Evolutionary conservation across 805 yeast species (phyloP), one percentile per base, ranked within the genome.

Genomic region (Candida silvicultrix): DNA sequence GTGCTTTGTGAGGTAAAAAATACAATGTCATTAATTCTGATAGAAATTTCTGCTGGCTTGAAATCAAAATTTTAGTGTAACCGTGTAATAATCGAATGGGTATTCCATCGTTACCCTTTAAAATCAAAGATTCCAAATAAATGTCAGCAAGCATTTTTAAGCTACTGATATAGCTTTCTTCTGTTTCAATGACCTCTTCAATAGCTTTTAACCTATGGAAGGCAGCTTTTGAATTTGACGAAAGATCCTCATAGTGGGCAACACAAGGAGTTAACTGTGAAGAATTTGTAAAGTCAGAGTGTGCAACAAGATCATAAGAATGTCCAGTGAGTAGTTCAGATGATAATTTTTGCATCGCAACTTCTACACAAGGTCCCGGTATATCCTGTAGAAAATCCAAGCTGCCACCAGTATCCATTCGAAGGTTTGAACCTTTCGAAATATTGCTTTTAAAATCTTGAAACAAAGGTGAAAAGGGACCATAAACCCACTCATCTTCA

Each of bases 161-260:
- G 1, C 76, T 71, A 39, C 64, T 63, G n/a, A 77, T 57, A 53
- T 76, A 80, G 1, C 61, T 62, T 22, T 64, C 67, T 52, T 80
- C 85, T 12, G 78, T 77, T 14, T 67, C 67, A 0, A 73, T 45
- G 5, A 79, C 55, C 54, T 80, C 85, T 45, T 74, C 70, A n/a
- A 74, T 50, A 2, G 65, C 47, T 40, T 60, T 64, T 20, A 50
- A 56, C 37, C 68, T 48, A 22, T 51, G 56, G 20, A 34, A 49
- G 5, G 49, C 49, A 37, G 44, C 48, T 39, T 55, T 55, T 7
- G 54, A 45, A 1, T 35, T 14, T 10, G 55, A 52, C 3, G 64
- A 56, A 21, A 45, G 29, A 19, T 49, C 47, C 3, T 45, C 38
- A 23, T 44, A 49, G 11, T 44, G 20, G 4, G 39, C 31, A 4